Evolutionary conservation across 2,329 filamentous ascomycete species (phyloP).

Genomic region (Fusarium setosum): DNA sequence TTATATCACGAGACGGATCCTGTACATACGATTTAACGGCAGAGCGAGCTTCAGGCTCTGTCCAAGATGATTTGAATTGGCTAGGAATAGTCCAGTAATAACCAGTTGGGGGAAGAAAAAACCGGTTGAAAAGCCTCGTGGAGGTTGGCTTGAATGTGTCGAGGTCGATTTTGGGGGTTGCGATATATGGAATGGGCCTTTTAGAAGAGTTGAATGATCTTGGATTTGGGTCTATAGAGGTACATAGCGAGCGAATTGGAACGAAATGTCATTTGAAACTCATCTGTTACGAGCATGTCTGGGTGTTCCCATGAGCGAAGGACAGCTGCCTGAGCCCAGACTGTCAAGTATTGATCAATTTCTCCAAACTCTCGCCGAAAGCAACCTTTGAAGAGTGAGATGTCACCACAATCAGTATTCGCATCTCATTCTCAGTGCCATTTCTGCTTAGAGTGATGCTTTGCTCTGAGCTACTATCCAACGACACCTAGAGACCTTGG

Average conservation of each 20-base stretch:
- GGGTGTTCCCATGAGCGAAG: no score
- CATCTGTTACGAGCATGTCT: not conserved
- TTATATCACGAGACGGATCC: constrained; percentile 42
- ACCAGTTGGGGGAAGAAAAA: constrained; percentile 3
- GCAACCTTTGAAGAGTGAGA: not conserved
- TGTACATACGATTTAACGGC: constrained; percentile 42
- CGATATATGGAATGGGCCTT: constrained; percentile 1
- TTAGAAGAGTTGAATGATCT: constrained; percentile 30
- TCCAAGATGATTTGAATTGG: constrained; percentile 17
- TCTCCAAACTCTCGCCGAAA: no score
- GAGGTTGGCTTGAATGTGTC: constrained; percentile 1
- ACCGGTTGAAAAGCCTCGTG: not conserved
- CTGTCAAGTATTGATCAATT: no score
- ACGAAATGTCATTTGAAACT: constrained; percentile 26
- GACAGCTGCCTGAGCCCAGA: no score
- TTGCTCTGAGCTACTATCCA: no score
- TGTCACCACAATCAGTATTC: no score
- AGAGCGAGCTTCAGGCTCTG: constrained; percentile 12
- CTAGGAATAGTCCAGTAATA: constrained; percentile 21
- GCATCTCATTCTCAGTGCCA: no score
- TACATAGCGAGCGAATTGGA: constrained; percentile 38
- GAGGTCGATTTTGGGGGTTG: not conserved
- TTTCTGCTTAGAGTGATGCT: no score
- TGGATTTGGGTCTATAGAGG: constrained; percentile 34
- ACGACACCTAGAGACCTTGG: no score